These are phyloP conservation scores for Colletotrichum eleusines DNA, from an alignment of 2,329 filamentous ascomycete genomes.

Conservation along the genomic window DNA sequence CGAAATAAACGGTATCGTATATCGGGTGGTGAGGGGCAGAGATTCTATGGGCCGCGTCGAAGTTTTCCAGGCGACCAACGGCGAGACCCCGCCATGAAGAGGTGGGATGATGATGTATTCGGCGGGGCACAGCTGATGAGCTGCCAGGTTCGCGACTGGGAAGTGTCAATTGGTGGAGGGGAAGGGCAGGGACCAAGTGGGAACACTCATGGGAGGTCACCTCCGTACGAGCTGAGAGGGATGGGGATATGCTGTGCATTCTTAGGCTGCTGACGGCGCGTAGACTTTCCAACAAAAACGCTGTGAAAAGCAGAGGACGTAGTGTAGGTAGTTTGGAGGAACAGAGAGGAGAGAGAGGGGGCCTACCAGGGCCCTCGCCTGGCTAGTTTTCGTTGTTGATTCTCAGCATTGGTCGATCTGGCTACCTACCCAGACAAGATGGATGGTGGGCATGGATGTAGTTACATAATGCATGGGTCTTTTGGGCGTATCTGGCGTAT, in stretches of 20 bases:
- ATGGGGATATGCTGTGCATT: not conserved
- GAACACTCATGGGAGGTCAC: not conserved
- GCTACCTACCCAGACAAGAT: not conserved
- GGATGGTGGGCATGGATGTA: not conserved
- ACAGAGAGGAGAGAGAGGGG: not conserved
- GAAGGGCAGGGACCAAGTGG: constrained; percentile 10
- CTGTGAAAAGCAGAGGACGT: constrained; percentile 17
- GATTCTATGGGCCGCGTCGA: constrained; percentile 13
- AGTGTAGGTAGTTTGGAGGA: not conserved
- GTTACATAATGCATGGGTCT: not conserved
- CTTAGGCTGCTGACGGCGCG: constrained; percentile 1
- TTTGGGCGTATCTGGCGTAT: constrained; percentile 2
- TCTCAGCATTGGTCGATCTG: not conserved
- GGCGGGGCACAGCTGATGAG: constrained; percentile 29
- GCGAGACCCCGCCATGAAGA: constrained; percentile 26
- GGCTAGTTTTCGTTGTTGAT: not conserved
- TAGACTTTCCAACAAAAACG: constrained; percentile 23
- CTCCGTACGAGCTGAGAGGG: constrained; percentile 21
- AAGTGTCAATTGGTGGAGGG: constrained; percentile 11
- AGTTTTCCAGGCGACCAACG: constrained; percentile 35
- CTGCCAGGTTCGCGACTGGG: constrained; percentile 24
- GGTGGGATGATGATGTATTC: constrained; percentile 39
- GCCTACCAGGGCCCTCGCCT: not conserved
- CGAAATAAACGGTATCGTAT: constrained; percentile 29
- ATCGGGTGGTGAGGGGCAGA: constrained; percentile 15